Conservation (phyloP, 345 rosid species). For the Cardamine chenopodiifolia region DNA sequence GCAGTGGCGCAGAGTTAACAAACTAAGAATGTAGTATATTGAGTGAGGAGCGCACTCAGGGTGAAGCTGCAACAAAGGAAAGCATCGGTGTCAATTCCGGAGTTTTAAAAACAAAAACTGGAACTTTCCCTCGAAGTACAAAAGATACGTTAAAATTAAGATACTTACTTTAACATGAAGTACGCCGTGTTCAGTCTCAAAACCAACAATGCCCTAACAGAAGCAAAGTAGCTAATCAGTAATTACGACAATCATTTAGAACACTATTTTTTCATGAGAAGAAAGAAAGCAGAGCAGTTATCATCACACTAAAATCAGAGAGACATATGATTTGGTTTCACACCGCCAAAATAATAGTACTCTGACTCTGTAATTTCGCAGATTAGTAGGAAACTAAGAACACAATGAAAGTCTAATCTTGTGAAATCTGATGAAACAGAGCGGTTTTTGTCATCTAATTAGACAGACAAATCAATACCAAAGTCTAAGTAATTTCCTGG, state of each 20-base stretch:
- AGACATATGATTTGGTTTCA: background rate
- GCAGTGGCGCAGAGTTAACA: conserved; percentile 74
- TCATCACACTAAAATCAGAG: background rate
- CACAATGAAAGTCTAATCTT: background rate
- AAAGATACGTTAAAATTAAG: background rate
- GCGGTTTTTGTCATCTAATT: background rate
- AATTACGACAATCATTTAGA: background rate
- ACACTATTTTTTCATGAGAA: background rate
- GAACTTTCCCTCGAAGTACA: background rate
- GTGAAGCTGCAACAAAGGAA: conserved; percentile 62
- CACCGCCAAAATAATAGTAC: background rate
- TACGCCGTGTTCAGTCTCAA: conserved; percentile 78
- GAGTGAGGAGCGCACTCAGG: conserved; percentile 96
- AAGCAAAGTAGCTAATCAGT: conserved; percentile 28
- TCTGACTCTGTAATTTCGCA: background rate
- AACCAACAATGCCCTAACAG: conserved; percentile 75
- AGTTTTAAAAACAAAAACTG: conserved; percentile 1
- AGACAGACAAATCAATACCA: background rate
- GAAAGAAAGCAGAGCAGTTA: background rate
- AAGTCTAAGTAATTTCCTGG: background rate
- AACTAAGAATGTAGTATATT: conserved; percentile 76
- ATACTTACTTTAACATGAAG: conserved; percentile 77
- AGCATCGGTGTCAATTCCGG: conserved; percentile 7
- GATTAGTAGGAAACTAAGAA: background rate
- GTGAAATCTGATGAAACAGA: background rate